Evolutionary conservation across 1,284 basidiomycete species (phyloP), one percentile per base, ranked within the genome.

Genomic region (Ceratobasidium sp.): DNA sequence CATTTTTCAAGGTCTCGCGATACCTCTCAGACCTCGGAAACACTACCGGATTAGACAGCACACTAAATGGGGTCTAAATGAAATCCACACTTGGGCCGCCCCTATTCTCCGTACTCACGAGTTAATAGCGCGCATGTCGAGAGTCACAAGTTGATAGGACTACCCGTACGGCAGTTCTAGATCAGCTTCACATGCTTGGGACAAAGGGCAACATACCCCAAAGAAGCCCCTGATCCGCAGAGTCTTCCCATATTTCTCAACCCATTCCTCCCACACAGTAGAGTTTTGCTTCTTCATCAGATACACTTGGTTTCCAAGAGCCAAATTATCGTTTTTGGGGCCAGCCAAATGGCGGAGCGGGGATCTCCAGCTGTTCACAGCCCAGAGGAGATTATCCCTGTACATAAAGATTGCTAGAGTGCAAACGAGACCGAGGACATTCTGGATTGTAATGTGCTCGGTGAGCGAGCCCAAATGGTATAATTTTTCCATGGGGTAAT

Each of bases 121-220:
- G 56, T 77, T 77, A n/a, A 72, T 62, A 27, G 74, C 63, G 29
- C 37, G 75, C 71, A 69, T 74, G 63, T 48, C 61, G 27, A 39
- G 58, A 1, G 56, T 75, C 37, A 19, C 66, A 29, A 53, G 49
- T 13, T n/a, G 7, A 53, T 74, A 74, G 0, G 64, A 53, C 75
- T 76, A 22, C 6, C 16, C 16, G 8, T 7, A 9, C 37, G 14
- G 16, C n/a, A 3, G 6, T 11, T 8, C 22, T 34, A 59, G 34
- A 19, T 22, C 19, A 41, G 29, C 14, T 19, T 46, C n/a, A 1
- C 9, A 11, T 53, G 51, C n/a, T 31, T 11, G 29, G 31, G 29
- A 31, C 49, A 46, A 46, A 46, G 13, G 13, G 13, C 19, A 16
- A 46, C 76, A 0, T 49, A 76, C 76, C 37, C 62, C 53, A 39